Percentiles rank a stretch among this genome's conserved stretches.
These are phyloP conservation scores for Ustilago shanxiensis DNA, from an alignment of 1,284 basidiomycete genomes.

Conservation along the genomic window DNA sequence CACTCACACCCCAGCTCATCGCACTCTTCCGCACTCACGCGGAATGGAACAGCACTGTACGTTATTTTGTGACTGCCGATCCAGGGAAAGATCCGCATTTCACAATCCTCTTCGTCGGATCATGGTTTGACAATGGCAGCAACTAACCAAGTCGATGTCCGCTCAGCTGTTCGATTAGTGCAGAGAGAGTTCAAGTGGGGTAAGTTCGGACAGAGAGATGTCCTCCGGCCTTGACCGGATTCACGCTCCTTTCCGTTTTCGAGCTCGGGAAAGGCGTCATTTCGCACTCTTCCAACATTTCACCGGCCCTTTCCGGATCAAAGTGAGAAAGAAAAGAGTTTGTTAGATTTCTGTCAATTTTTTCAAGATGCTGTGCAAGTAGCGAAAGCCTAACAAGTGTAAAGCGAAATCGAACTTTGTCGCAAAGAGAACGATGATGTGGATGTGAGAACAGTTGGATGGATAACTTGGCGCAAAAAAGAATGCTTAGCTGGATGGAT, in stretches of 20 bases:
- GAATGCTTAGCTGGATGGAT: conserved; percentile 4
- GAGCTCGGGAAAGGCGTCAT: conserved; percentile 14
- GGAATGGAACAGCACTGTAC: no score
- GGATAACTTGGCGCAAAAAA: neutral
- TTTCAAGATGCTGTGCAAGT: neutral
- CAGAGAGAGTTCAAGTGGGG: neutral
- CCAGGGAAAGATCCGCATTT: conserved; percentile 30
- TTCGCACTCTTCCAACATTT: no score
- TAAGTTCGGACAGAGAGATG: neutral
- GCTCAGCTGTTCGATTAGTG: neutral
- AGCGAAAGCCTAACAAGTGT: conserved; percentile 1
- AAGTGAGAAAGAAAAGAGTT: neutral
- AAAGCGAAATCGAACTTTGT: no score
- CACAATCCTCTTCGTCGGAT: neutral
- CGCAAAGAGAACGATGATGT: neutral
- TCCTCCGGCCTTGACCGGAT: conserved; percentile 33
- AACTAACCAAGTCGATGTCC: neutral
- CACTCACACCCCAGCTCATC: conserved; percentile 2
- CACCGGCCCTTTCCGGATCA: conserved; percentile 34
- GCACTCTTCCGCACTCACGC: conserved; percentile 4
- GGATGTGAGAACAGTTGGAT: conserved; percentile 1
- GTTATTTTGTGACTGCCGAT: neutral
- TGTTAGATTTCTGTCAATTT: conserved; percentile 15
- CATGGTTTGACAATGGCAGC: neutral
- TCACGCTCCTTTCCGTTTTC: conserved; percentile 35